Percentiles rank a stretch among this genome's conserved stretches.
Evolutionary conservation across 2,329 filamentous ascomycete genomes (phyloP).

Genomic region (Beauveria brongniartii): DNA sequence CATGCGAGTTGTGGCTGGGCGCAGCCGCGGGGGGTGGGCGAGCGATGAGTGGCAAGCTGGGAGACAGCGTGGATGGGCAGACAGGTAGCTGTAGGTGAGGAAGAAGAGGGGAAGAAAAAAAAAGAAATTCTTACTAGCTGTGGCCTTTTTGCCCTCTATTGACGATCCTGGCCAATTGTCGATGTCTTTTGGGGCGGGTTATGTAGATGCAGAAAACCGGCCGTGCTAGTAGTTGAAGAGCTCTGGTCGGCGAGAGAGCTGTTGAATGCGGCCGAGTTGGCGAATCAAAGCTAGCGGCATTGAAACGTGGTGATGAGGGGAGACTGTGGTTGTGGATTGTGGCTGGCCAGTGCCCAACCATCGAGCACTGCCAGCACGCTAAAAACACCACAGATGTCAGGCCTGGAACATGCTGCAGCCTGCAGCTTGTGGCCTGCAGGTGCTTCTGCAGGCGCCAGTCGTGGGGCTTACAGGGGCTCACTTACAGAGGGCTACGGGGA

Average conservation of each 20-base stretch:
- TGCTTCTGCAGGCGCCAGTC: neutral
- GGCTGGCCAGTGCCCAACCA: neutral
- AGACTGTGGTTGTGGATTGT: no score
- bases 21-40: neutral
- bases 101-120: neutral
- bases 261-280: conserved; percentile 14
- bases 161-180: neutral
- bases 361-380: neutral
- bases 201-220: conserved; percentile 3
- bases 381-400: neutral
- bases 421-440: neutral
- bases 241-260: neutral
- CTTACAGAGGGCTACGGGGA: neutral
- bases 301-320: conserved; percentile 18
- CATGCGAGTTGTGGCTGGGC: conserved; percentile 25
- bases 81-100: neutral
- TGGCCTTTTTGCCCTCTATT: neutral
- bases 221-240: neutral
- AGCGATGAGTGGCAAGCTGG: neutral
- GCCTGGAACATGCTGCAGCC: neutral
- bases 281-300: conserved; percentile 17
- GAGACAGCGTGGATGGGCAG: neutral
- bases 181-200: neutral
- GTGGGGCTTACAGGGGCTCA: neutral
- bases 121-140: neutral